These are phyloP conservation scores for Theileria parva DNA, from an alignment of 169 alveolate species.

Conservation along the genomic window DNA sequence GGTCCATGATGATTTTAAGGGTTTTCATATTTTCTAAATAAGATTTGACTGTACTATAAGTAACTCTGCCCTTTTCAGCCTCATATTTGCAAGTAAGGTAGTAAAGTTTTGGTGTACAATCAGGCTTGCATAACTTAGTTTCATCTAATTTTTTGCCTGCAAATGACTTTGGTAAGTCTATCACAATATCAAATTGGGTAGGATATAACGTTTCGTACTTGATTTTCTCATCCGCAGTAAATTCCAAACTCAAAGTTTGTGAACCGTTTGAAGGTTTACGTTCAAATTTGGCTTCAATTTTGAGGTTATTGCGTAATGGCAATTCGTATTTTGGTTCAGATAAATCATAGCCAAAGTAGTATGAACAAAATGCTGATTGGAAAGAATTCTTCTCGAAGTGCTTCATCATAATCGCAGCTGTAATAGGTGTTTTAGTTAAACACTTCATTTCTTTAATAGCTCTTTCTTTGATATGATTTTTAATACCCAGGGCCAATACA, in stretches of 20 bases:
- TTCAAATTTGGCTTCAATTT: not conserved
- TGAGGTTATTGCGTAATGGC: not conserved
- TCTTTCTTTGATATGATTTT: not conserved
- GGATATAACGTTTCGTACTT: not conserved
- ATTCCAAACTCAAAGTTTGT: not conserved
- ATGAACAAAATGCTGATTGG: not conserved
- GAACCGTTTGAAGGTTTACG: not conserved
- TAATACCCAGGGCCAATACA: conserved; percentile 1
- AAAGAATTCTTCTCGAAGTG: not conserved
- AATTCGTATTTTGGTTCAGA: not conserved
- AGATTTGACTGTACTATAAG: not conserved
- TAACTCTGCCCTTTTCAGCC: not conserved
- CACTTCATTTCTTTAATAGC: not conserved
- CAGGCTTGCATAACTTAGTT: not conserved
- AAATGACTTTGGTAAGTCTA: conserved; percentile 1
- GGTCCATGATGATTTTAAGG: not conserved
- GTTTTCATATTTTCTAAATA: no score
- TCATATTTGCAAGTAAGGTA: not conserved
- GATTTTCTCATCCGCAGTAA: not conserved
- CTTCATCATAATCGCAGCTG: not conserved
- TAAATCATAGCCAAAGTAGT: not conserved
- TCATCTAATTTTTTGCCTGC: not conserved
- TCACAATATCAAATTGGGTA: not conserved
- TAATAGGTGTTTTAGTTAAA: not conserved
- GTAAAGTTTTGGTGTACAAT: not conserved